phyloP scores from a whole-genome alignment of 2,329 filamentous ascomycete genomes.

The Akanthomyces dipterigenus region DNA sequence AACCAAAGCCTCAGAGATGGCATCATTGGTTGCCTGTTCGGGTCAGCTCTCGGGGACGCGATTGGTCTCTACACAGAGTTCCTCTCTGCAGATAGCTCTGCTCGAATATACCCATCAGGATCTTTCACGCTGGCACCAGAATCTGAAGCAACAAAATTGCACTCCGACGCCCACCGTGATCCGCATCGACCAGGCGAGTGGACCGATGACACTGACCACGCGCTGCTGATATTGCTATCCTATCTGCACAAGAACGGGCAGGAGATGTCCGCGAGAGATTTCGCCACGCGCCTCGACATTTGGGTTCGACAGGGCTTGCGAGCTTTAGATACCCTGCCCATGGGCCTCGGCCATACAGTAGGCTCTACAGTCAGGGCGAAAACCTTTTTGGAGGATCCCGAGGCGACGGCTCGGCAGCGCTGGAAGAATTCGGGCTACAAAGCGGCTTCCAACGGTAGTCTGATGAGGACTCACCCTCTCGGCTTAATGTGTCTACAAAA shows the following conservation, averaged over 20 bases:
- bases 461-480: conserved; percentile 47
- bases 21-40: conserved; percentile 35
- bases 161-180: conserved; percentile 38
- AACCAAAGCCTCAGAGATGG: not conserved
- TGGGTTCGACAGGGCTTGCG: conserved; percentile 43
- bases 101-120: conserved; percentile 29
- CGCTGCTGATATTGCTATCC: conserved; percentile 41
- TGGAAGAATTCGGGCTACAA: conserved; percentile 35
- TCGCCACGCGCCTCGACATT: conserved; percentile 37
- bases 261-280: conserved; percentile 29
- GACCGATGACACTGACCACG: conserved; percentile 52
- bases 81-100: conserved; percentile 29
- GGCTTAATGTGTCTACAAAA: conserved; percentile 37
- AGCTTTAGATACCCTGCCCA: conserved; percentile 38
- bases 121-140: conserved; percentile 32
- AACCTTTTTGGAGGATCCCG: conserved; percentile 34
- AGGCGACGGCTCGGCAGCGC: conserved; percentile 29
- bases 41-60: conserved; percentile 46
- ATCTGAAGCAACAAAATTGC: conserved; percentile 32
- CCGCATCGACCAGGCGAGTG: conserved; percentile 36
- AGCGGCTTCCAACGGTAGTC: conserved; percentile 43
- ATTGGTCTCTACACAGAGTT: conserved; percentile 51
- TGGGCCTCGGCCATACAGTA: conserved; percentile 42
- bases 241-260: conserved; percentile 38
- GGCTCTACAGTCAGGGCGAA: conserved; percentile 34